Base-by-base conservation (phyloP, 2,329 filamentous ascomycete genomes). In the Mariannaea sp. region DNA sequence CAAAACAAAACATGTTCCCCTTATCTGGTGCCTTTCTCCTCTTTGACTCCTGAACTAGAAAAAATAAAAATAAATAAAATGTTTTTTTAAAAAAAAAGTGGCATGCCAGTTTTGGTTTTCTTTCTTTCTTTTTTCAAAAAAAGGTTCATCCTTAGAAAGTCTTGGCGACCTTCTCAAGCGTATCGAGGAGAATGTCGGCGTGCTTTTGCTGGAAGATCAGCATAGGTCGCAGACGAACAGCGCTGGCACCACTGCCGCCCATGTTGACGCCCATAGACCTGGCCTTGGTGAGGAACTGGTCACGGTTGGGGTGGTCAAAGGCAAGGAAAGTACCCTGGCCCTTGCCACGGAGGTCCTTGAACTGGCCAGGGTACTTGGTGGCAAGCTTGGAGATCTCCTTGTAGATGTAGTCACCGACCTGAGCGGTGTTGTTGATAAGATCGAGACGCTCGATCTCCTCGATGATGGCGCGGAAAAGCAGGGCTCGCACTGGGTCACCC, bases 321-420 rank as follows among this genome's bases (percentile, higher is more conserved):
- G 92, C 92, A 69, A 97, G 90, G 72, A 96, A 96, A 8, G 92
- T 96, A 62, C 92, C 92, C 76, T 89, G 88, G 43, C 88, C 88
- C 78, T 95, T 90, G 48, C 92, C 92, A 66, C 92, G 84, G 56
- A 97, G 81, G 77, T 96, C 94, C 69, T 84, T 75, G 73, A 97
- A 87, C 72, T 93, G 82, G 29, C 80, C 80, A 1, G 92, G 92
- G 71, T 90, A 93, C 71, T 85, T 82, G 67, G 79, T 68, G 27
- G 85, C 81, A 36, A 97, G 80, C 30, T 70, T 75, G 73, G 88
- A 81, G 43, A 97, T 79, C 55, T 86, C 85, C 54, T 72, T 74
- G 72, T 80, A 96, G 44, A 96, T 81, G 73, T 96, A 94, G 64
- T 87, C 83, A 56, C 92, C 92, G 12, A 90, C 88, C 53, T 76